Base-by-base conservation (phyloP, 164 flowering plant genomes). In the Protea cynaroides region DNA sequence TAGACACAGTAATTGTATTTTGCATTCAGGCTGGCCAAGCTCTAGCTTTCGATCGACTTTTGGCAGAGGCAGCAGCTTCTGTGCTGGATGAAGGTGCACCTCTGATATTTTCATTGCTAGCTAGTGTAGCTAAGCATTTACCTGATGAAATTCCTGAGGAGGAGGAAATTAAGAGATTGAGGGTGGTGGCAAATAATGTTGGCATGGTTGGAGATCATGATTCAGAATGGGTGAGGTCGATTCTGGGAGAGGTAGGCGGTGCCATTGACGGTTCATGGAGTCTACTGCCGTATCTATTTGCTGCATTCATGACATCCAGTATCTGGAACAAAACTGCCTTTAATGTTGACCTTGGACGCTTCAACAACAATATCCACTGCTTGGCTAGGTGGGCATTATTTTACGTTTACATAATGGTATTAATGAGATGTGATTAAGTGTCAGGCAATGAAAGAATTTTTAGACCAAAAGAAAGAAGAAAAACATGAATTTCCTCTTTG, bases 11-110 rank as follows among this genome's bases (percentile, higher is more conserved):
- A 13, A 78, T 89, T 67, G 90, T 88, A 18, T 94, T 94, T 69
- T 94, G 96, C 72, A 81, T 84, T 75, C 96, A 91, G 76, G 96
- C 92, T 40, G 99, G 99, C 5, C 89, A 89, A 71, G 96, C 96
- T 23, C 40, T 94, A 49, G 93, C 95, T 62, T 94, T 94, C 77
- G 95, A 82, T 73, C 66, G 66, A 40, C 82, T 88, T 60, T 72
- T 94, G 47, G 85, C 96, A 59, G 88, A 91, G 75, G 97, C 97
- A 74, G 80, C 93, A 55, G 90, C 96, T 53, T 69, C 72, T 36
- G 89, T 89, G n/a, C 88, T 94, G 61, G 84, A 85, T 72, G 94
- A 89, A 71, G 88, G 87, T 69, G 96, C 90, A 47, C 92, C 97
- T 51, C 68, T 94, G 66, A 75, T 94, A 54, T 72, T 82, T 77